phyloP scores from a whole-genome alignment of 140 eudicot genomes.

The Senecio squalidus region DNA sequence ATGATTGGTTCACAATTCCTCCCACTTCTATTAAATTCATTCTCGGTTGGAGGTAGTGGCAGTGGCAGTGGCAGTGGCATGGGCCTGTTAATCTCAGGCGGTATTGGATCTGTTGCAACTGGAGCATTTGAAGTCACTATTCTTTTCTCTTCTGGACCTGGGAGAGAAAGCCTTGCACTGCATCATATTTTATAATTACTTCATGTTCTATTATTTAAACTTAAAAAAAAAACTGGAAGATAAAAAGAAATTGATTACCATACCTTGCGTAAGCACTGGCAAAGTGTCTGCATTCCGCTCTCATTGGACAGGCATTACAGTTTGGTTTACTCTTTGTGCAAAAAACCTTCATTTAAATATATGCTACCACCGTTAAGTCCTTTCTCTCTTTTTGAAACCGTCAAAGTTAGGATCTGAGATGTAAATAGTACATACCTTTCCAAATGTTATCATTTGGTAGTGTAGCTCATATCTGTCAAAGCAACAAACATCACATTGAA shows the following conservation, averaged over 20 bases:
- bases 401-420: not conserved
- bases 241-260: not conserved
- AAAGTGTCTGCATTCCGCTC: conserved; percentile 15
- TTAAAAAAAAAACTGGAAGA: not conserved
- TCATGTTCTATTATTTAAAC: too few relatives aligned
- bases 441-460: conserved; percentile 14
- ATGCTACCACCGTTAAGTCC: not conserved
- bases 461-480: conserved; percentile 13
- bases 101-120: conserved; percentile 19
- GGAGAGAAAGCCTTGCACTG: conserved; percentile 97
- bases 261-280: conserved; percentile 16
- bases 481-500: not conserved
- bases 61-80: conserved; percentile 41
- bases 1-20: conserved; percentile 61
- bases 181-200: too few relatives aligned
- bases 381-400: not conserved
- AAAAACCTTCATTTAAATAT: conserved; percentile 4
- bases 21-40: conserved; percentile 1
- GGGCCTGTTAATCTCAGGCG: conserved; percentile 18
- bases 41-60: conserved; percentile 36
- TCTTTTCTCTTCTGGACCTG: conserved; percentile 84
- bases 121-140: conserved; percentile 49
- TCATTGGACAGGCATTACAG: conserved; percentile 12
- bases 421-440: conserved; percentile 7
- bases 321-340: conserved; percentile 12